Conservation (phyloP, 2,329 filamentous ascomycete genomes). For the Aspergillus vadensis region DNA sequence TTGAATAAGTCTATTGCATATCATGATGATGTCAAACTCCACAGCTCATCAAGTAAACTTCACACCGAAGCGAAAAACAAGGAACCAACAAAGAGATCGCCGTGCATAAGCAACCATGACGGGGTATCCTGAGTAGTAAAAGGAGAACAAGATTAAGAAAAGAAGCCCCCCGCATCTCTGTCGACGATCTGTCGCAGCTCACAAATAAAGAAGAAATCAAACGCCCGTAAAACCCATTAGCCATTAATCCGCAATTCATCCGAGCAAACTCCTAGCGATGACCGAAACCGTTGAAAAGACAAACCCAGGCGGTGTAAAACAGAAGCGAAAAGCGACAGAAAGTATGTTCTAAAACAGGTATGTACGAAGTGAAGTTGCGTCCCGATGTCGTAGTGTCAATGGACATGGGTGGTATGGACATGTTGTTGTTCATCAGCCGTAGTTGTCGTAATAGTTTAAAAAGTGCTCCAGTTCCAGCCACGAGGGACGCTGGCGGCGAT, state of each 20-base stretch:
- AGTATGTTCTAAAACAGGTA: slow-evolving; percentile 21
- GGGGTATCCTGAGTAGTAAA: slow-evolving; percentile 38
- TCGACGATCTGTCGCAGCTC: slow-evolving; percentile 17
- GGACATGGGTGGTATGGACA: slow-evolving; percentile 7
- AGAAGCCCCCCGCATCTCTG: slow-evolving; percentile 21
- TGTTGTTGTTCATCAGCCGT: slow-evolving; percentile 9
- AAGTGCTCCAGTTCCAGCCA: slow-evolving; percentile 66
- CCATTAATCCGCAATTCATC: slow-evolving; percentile 11
- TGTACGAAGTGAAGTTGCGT: slow-evolving; percentile 16
- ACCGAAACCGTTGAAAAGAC: slow-evolving; percentile 12
- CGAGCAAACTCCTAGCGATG: slow-evolving; percentile 21
- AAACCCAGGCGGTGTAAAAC: neutral
- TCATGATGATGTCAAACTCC: neutral
- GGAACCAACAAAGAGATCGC: slow-evolving; percentile 24
- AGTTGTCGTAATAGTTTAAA: slow-evolving; percentile 41
- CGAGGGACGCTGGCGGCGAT: slow-evolving; percentile 58
- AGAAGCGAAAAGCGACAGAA: slow-evolving; percentile 7
- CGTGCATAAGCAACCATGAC: slow-evolving; percentile 32
- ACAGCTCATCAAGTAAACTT: too few species aligned
- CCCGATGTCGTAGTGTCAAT: neutral
- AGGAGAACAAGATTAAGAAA: slow-evolving; percentile 21
- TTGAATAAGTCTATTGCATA: neutral
- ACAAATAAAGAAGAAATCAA: slow-evolving; percentile 12
- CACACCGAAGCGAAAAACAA: slow-evolving; percentile 9
- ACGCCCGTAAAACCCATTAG: slow-evolving; percentile 11